Evolutionary conservation across 352 stramenopile species (phyloP).

Genomic region (Globisporangium radiosum): DNA sequence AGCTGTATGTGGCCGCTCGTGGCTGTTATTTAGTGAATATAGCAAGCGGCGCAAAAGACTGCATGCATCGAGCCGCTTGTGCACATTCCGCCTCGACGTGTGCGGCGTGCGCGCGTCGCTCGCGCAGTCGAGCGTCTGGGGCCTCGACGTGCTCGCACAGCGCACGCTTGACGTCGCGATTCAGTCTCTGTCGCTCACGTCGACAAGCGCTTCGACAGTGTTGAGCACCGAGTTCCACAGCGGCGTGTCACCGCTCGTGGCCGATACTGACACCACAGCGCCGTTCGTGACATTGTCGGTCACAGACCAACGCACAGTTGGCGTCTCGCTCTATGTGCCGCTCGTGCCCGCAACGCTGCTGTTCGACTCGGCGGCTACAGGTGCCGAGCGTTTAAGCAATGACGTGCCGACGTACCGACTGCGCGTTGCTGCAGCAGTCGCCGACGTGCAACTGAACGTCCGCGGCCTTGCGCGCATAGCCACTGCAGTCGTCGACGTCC

Average conservation of each 20-base stretch:
- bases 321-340: constrained; percentile 7
- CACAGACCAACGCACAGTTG: constrained; percentile 2
- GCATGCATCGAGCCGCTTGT: background rate
- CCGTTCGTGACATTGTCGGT: constrained; percentile 8
- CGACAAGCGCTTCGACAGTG: background rate
- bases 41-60: too few species aligned
- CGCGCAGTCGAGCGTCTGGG: constrained; percentile 14
- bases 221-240: constrained; percentile 7
- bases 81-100: constrained; percentile 27
- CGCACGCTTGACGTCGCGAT: constrained; percentile 18
- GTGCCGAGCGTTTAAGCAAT: background rate
- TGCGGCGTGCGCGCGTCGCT: constrained; percentile 15
- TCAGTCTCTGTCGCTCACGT: constrained; percentile 8
- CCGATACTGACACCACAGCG: background rate
- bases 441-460: constrained; percentile 7
- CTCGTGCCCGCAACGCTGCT: constrained; percentile 1
- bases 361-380: background rate
- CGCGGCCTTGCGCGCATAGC: constrained; percentile 1
- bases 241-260: background rate
- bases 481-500: background rate
- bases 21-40: too few species aligned
- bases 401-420: constrained; percentile 5
- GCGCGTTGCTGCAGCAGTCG: background rate
- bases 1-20: background rate
- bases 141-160: constrained; percentile 18